phyloP scores from a whole-genome alignment of 331 rosid genomes.

The Pyracantha coccinea region DNA sequence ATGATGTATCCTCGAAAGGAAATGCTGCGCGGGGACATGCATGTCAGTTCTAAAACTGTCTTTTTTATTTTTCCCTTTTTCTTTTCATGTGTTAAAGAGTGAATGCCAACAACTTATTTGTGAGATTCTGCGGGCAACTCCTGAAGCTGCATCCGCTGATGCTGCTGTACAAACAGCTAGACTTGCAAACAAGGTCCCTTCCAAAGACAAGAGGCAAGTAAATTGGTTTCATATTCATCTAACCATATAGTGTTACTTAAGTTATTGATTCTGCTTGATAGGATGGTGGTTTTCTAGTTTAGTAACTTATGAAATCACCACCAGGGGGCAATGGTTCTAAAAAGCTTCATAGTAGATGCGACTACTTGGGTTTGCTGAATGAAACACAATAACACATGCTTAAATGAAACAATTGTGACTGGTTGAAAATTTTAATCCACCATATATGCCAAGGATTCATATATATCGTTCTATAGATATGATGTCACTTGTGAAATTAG shows the following conservation, averaged over 20 bases:
- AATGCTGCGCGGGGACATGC: not conserved
- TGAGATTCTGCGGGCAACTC: conserved; percentile 97
- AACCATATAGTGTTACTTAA: conserved; percentile 7
- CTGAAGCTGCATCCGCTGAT: conserved; percentile 98
- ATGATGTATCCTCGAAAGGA: not conserved
- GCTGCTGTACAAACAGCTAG: conserved; percentile 99
- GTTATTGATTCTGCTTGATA: not conserved
- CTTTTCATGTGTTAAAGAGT: conserved; percentile 49
- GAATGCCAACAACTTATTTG: conserved; percentile 99
- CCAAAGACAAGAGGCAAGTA: conserved; percentile 83
- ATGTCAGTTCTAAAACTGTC: conserved; percentile 1
- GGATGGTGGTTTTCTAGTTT: too few species aligned
- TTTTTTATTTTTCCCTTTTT: conserved; percentile 8
- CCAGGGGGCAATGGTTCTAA: not conserved
- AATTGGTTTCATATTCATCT: conserved; percentile 18
- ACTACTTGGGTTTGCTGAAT: not conserved
- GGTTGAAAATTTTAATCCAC: not conserved
- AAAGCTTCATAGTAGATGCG: not conserved
- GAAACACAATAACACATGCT: not conserved
- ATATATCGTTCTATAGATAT: not conserved
- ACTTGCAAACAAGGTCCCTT: conserved; percentile 86
- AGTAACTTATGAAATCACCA: not conserved
- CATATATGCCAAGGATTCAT: not conserved
- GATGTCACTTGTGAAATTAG: not conserved
- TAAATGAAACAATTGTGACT: not conserved